Evolutionary conservation across 805 yeast species (phyloP), one percentile per base, ranked within the genome.

Genomic region (Metschnikowia lochheadii): DNA sequence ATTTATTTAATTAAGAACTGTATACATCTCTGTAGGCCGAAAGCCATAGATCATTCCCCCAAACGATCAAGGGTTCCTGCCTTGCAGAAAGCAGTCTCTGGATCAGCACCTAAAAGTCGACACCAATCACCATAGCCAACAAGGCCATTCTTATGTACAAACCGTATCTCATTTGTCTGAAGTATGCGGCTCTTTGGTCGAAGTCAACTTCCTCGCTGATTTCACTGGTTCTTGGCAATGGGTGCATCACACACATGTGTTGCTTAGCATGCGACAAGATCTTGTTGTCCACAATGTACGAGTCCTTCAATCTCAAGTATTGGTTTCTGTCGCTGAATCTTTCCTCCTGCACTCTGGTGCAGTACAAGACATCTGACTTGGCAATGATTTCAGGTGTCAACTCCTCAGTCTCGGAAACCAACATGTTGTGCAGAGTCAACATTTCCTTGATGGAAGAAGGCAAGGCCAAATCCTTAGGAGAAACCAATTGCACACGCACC

Each of bases 101-200:
- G 21, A 8, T 6, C 34, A 13, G 44, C 15, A 32, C 21, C 57
- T 75, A 87, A 57, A 85, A 82, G 67, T 89, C 97, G 63, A 89
- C 90, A 65, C 98, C 98, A 72, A 94, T 84, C 56, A 95, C 99
- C 96, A 94, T 87, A 49, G 98, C 96, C 67, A 94, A 80, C 62
- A 94, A 77, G 10, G 99, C 99, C 99, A 94, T 94, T 80, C 99
- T 90, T 43, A 95, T 96, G 67, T 85, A 94, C 69, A 94, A 79
- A 55, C 99, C 99, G 68, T 94, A 92, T 72, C 96, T 87, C 99
- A 94, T 94, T 79, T 94, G 98, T 82, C 99, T 87, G 81, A 94
- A 94, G 78, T 94, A 94, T 52, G 99, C 98, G 58, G 99, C 98
- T 72, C 99, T 87, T 72, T 92, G 97, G 73, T 94, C 99, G 66